Evolutionary conservation across 495 filamentous ascomycete species (phyloP).

Genomic region (Stereocaulon alpinum): DNA sequence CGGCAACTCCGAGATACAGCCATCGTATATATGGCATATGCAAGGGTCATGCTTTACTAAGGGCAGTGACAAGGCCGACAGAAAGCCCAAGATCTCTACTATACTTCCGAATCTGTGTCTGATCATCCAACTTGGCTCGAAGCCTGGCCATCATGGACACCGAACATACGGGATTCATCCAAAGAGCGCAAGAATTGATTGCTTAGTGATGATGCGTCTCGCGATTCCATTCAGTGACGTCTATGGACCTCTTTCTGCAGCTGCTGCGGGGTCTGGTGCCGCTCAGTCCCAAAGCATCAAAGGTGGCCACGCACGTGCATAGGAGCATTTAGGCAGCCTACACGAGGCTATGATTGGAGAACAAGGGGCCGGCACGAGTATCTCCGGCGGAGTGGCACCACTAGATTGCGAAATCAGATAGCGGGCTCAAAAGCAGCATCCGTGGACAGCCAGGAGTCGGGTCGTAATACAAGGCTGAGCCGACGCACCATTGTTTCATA

Average conservation of each 20-base stretch:
- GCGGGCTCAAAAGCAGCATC: neutral
- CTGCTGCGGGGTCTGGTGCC: neutral
- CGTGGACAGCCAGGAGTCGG: neutral
- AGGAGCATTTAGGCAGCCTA: neutral
- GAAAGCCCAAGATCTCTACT: neutral
- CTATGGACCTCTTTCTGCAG: neutral
- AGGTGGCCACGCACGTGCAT: neutral
- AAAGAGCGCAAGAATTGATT: neutral
- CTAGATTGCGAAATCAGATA: neutral
- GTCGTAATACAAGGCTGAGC: neutral
- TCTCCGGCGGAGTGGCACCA: neutral
- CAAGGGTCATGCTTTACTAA: neutral
- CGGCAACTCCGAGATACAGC: neutral
- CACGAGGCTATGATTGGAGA: neutral
- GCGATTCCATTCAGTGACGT: conserved; percentile 11
- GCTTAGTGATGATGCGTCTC: neutral
- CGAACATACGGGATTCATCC: neutral
- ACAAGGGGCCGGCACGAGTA: conserved; percentile 9
- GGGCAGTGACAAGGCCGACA: neutral
- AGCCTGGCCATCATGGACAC: neutral
- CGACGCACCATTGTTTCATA: neutral
- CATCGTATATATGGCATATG: neutral
- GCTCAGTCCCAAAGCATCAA: neutral
- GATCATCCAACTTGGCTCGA: neutral
- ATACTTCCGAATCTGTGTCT: neutral